Evolutionary conservation across 2,329 filamentous ascomycete genomes (phyloP).

Genomic region (Diaporthe sp.): DNA sequence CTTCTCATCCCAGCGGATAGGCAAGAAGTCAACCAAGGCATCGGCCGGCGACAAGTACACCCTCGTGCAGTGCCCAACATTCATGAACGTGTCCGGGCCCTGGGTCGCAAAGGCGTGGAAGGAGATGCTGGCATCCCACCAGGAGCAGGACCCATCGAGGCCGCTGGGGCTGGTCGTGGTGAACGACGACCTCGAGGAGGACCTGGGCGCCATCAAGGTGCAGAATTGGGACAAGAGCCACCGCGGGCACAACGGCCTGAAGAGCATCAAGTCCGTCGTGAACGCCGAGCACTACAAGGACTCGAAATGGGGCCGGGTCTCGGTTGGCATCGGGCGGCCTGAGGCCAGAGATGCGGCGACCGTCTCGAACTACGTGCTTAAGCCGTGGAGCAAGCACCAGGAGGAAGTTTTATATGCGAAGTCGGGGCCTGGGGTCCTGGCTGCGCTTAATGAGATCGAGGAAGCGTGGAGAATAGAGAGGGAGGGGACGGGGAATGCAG

Average conservation of each 20-base stretch:
- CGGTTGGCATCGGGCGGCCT: slow-evolving; percentile 91
- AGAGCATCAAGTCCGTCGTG: slow-evolving; percentile 72
- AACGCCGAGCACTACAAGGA: slow-evolving; percentile 56
- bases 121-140: slow-evolving; percentile 60
- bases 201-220: slow-evolving; percentile 76
- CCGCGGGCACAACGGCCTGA: slow-evolving; percentile 82
- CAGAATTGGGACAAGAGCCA: slow-evolving; percentile 74
- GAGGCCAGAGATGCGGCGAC: slow-evolving; percentile 73
- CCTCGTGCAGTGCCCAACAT: slow-evolving; percentile 79
- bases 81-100: slow-evolving; percentile 89
- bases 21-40: slow-evolving; percentile 65
- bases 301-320: slow-evolving; percentile 71
- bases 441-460: slow-evolving; percentile 63
- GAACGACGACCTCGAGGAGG: slow-evolving; percentile 88
- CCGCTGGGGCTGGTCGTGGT: slow-evolving; percentile 77
- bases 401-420: slow-evolving; percentile 64
- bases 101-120: slow-evolving; percentile 78
- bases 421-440: slow-evolving; percentile 66
- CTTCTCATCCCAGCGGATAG: slow-evolving; percentile 62
- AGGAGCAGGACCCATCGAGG: slow-evolving; percentile 17
- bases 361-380: slow-evolving; percentile 85
- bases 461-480: slow-evolving; percentile 50
- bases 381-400: slow-evolving; percentile 71
- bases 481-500: slow-evolving; percentile 1
- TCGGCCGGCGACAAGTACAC: slow-evolving; percentile 69